These are phyloP conservation scores for Phialocephala sp. DNA, from an alignment of 2,329 filamentous ascomycete genomes.

Conservation along the genomic window DNA sequence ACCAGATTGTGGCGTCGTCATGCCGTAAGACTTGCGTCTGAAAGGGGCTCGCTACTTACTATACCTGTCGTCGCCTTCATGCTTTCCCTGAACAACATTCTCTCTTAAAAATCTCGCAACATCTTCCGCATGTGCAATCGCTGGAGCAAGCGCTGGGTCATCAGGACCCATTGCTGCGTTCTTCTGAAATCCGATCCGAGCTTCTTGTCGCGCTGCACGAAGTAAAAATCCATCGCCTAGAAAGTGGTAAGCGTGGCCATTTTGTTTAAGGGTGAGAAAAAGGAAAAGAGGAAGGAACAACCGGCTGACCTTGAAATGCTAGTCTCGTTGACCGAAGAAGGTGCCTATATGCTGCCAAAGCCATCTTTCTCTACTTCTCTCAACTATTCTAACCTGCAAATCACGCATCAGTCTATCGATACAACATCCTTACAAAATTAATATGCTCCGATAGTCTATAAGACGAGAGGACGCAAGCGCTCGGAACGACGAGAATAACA, in stretches of 20 bases:
- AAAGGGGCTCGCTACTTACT: slow-evolving; percentile 54
- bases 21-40: no score
- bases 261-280: background rate
- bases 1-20: no score
- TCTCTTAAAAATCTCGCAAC: slow-evolving; percentile 79
- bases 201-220: slow-evolving; percentile 72
- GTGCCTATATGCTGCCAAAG: slow-evolving; percentile 78
- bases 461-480: background rate
- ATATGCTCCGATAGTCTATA: background rate
- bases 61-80: slow-evolving; percentile 55
- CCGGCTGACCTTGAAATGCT: slow-evolving; percentile 75
- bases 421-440: background rate
- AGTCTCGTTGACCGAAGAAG: slow-evolving; percentile 80
- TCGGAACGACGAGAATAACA: background rate
- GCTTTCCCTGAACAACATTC: slow-evolving; percentile 86
- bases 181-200: slow-evolving; percentile 74
- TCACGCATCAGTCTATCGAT: background rate
- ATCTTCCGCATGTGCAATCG: slow-evolving; percentile 80
- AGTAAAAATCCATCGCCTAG: slow-evolving; percentile 75
- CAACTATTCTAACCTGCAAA: background rate
- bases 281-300: slow-evolving; percentile 9
- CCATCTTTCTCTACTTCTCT: slow-evolving; percentile 52
- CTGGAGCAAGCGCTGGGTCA: slow-evolving; percentile 64
- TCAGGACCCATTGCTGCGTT: slow-evolving; percentile 64
- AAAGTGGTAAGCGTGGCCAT: background rate